These are phyloP conservation scores for Phytopythium delawarense DNA, from an alignment of 352 stramenopile species.

Conservation along the genomic window DNA sequence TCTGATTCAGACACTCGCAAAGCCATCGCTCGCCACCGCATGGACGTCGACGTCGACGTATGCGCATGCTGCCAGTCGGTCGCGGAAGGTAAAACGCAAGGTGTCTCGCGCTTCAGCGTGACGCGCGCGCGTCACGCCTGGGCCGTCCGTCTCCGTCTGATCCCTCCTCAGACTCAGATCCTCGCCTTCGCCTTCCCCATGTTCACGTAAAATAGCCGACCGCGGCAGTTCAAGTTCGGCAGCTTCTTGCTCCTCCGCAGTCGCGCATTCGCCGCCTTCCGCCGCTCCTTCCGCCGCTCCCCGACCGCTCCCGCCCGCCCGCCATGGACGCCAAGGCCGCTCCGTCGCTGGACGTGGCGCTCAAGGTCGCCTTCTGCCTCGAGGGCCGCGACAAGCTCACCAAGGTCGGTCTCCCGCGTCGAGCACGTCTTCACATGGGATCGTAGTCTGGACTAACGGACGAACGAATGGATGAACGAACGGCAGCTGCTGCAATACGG, in stretches of 20 bases:
- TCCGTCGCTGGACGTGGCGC: constrained; percentile 52
- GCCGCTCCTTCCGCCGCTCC: background rate
- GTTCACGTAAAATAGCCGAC: constrained; percentile 3
- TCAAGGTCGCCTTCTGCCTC: constrained; percentile 70
- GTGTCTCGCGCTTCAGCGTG: background rate
- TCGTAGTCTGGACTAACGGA: background rate
- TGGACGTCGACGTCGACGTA: no score
- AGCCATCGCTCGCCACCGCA: no score
- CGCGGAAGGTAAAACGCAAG: constrained; percentile 1
- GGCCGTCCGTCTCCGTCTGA: background rate
- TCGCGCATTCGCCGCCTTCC: constrained; percentile 2
- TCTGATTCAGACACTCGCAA: no score
- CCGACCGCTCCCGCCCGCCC: constrained; percentile 8
- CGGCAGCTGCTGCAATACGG: constrained; percentile 76
- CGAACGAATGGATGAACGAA: background rate
- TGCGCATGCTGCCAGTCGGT: no score
- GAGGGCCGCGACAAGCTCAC: constrained; percentile 86
- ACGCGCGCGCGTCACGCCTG: constrained; percentile 2
- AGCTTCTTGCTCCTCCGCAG: background rate
- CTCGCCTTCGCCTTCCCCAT: background rate
- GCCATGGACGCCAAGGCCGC: constrained; percentile 50
- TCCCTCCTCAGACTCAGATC: constrained; percentile 1
- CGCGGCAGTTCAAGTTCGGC: constrained; percentile 5
- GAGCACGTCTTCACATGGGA: background rate
- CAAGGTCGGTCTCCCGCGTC: constrained; percentile 36